Evolutionary conservation across 2,329 filamentous ascomycete species (phyloP), one percentile per base, ranked within the genome.

Genomic region (Alternaria solani): DNA sequence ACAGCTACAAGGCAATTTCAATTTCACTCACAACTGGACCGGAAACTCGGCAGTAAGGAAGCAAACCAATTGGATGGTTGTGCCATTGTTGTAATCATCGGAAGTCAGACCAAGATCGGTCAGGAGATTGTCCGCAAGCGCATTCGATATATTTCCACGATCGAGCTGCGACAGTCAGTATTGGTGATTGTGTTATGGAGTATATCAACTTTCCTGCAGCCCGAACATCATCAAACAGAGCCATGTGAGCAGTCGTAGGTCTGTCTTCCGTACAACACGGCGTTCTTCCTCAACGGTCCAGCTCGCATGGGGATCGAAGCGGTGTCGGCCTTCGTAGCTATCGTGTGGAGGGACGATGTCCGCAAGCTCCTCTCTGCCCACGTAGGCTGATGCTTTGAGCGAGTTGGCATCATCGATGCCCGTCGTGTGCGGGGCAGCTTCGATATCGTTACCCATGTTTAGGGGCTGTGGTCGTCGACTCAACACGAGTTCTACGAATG

Each of bases 41-140:
- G 81, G 81, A 20, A 83, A 76, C 51, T 81, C 81, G 0, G 81
- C 79, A 3, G 68, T 64, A n/a, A 96, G 93, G 81, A 96, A 96
- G 75, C 92, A 93, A 25, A 86, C 85, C 78, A 92, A 93, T 81
- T 95, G 94, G 9, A 91, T 79, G 0, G 78, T 79, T 18, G 77
- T 74, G 38, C 74, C 73, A 38, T 75, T 72, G 62, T 77, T 77
- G 61, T 75, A 77, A 51, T 76, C 74, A 56, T 75, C 73, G 16
- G 65, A 71, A 1, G 68, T 75, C 23, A 77, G 62, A 2, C 64
- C 61, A 11, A 77, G 69, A 34, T 77, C 74, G 0, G 69, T 63
- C 39, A 77, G 59, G 5, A 77, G 55, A 23, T 72, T 70, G 48
- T 77, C 74, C 1, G 73, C 70, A 12, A 75, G 64, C 6, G 74